Base-by-base conservation (phyloP, 2,329 filamentous ascomycete genomes). In the Epichloe coenophiala region DNA sequence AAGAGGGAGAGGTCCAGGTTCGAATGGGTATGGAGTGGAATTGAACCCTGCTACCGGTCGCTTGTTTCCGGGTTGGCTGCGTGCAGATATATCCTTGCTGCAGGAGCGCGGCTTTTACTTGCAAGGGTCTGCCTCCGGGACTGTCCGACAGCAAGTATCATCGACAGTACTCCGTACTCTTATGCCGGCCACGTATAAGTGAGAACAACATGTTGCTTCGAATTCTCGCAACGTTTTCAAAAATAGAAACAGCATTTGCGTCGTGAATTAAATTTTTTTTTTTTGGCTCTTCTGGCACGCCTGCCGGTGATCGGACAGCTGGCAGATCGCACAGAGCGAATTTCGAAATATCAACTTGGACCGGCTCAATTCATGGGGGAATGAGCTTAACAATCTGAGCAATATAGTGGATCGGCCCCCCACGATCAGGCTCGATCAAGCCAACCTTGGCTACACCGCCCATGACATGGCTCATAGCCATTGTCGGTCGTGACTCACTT, bases 21-120 rank as follows among this genome's bases (percentile, higher is more conserved):
- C n/a, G 39, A 41, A 21, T 8, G 4, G 27, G 7, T n/a, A 33
- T 17, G 17, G 17, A 17, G 2, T 42, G 5, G 19, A 4, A 35
- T 27, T 42, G 46, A 7, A 13, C 38, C 46, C 27, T 31, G 27
- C 13, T 21, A 41, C 33, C 51, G n/a, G 43, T 38, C 39, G 47
- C 47, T 33, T 36, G 21, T 36, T 31, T 40, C 51, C 51, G 27
- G 47, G 51, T 52, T 52, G 50, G 50, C 47, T 45, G 42, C 23
- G 40, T 9, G n/a, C 21, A 36, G 33, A 45, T 13, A 27, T 31
- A 48, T 44, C 47, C 43, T 49, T 44, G 44, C 44, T 51, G 48
- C 51, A 53, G 45, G 48, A 45, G 43, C 36, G 40, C 19, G 15
- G 13, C 23, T 17, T 17, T 4, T 5, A n/a, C 12, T 7, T 35